phyloP scores from a whole-genome alignment of 805 yeast species.

The Saccharomycopsis sp. region DNA sequence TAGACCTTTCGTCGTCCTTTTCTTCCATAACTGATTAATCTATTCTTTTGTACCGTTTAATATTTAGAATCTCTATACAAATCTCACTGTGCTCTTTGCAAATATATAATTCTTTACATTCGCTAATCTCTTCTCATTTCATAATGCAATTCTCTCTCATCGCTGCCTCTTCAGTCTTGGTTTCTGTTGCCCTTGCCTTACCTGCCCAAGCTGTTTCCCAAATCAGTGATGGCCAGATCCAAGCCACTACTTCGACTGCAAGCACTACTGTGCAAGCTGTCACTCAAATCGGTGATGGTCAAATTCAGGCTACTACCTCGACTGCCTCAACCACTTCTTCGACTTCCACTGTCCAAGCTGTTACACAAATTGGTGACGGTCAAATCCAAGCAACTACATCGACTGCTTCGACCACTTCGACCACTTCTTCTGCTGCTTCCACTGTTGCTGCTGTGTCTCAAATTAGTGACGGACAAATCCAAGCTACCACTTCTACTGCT shows the following conservation, averaged over 20 bases:
- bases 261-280: conserved; percentile 29
- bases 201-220: conserved; percentile 31
- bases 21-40: background rate
- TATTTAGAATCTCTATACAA: background rate
- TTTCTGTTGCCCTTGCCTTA: conserved; percentile 7
- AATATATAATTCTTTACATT: background rate
- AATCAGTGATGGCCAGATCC: conserved; percentile 48
- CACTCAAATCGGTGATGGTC: conserved; percentile 54
- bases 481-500: conserved; percentile 26
- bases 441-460: conserved; percentile 30
- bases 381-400: conserved; percentile 34
- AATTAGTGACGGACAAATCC: conserved; percentile 49
- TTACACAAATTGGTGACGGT: conserved; percentile 41
- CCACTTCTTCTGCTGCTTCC: conserved; percentile 31
- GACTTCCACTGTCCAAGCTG: conserved; percentile 25
- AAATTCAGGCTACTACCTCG: conserved; percentile 43
- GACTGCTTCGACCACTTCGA: too few relatives aligned
- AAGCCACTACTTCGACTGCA: conserved; percentile 24
- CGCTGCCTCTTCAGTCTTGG: conserved; percentile 14
- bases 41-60: background rate
- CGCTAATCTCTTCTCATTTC: background rate
- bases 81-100: background rate
- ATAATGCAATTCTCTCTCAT: background rate
- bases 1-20: background rate
- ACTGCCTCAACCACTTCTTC: conserved; percentile 32